Percentiles rank a stretch among this genome's conserved stretches.
Evolutionary conservation across 768 basidiomycete species (phyloP).

Genomic region (Suillus sp.): DNA sequence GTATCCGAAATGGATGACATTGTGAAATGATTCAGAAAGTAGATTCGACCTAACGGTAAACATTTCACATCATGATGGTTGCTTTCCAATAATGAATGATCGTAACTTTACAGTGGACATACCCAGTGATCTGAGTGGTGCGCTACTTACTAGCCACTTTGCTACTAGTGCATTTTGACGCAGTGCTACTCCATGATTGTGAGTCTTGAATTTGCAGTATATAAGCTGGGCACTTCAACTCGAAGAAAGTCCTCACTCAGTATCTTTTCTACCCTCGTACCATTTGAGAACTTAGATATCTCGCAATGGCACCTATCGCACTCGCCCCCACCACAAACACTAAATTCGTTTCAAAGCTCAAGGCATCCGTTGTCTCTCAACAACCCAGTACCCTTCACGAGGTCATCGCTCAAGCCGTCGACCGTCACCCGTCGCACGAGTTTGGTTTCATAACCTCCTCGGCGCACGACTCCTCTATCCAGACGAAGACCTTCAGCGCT

Average conservation of each 20-base stretch:
- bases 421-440: conserved; percentile 26
- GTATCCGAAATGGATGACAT: no score
- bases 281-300: neutral
- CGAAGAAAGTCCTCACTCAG: neutral
- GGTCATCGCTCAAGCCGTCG: conserved; percentile 24
- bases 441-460: conserved; percentile 32
- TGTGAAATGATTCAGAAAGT: no score
- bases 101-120: no score
- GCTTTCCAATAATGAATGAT: no score
- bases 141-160: no score
- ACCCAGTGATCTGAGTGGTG: no score
- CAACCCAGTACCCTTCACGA: conserved; percentile 23
- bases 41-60: no score
- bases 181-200: neutral
- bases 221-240: neutral
- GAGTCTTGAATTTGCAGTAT: neutral
- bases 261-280: neutral
- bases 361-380: conserved; percentile 2
- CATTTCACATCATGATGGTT: no score
- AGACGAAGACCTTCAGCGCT: conserved; percentile 26
- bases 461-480: conserved; percentile 32
- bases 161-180: no score
- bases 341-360: conserved; percentile 12
- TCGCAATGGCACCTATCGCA: conserved; percentile 21
- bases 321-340: conserved; percentile 16